Percentiles rank a stretch among this genome's conserved stretches.
phyloP scores from a whole-genome alignment of 1,284 basidiomycete species.

The Trametes pubescens region DNA sequence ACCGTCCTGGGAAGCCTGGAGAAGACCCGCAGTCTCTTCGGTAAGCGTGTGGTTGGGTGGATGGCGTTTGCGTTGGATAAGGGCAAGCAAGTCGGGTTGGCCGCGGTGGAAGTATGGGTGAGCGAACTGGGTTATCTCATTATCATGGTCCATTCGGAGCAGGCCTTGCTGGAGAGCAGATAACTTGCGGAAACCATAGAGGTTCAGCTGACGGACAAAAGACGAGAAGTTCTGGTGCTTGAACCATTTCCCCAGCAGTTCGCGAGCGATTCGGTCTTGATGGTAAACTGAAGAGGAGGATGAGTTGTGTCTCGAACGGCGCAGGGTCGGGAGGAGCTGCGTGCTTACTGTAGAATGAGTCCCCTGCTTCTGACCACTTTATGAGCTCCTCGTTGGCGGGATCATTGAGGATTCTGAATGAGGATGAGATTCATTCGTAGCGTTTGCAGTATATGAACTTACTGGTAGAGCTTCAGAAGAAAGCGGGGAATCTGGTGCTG shows the following conservation, averaged over 20 bases:
- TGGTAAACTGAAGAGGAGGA: slow-evolving; percentile 74
- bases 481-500: slow-evolving; percentile 82
- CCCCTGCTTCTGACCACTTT: slow-evolving; percentile 90
- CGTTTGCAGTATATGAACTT: slow-evolving; percentile 7
- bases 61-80: slow-evolving; percentile 85
- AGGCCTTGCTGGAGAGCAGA: slow-evolving; percentile 96
- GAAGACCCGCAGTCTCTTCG: slow-evolving; percentile 39
- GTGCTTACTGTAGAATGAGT: slow-evolving; percentile 60
- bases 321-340: neutral
- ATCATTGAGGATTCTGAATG: slow-evolving; percentile 88
- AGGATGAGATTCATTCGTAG: neutral
- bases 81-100: slow-evolving; percentile 87
- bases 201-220: slow-evolving; percentile 96
- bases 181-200: slow-evolving; percentile 97
- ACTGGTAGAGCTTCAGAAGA: slow-evolving; percentile 93
- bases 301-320: neutral
- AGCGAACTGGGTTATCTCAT: slow-evolving; percentile 93
- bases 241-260: slow-evolving; percentile 94
- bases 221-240: slow-evolving; percentile 96
- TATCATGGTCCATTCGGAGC: slow-evolving; percentile 80
- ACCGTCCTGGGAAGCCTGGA: slow-evolving; percentile 35
- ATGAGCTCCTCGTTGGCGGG: slow-evolving; percentile 84
- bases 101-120: slow-evolving; percentile 92
- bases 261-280: slow-evolving; percentile 92
- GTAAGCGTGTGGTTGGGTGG: slow-evolving; percentile 39